Percentiles rank a stretch among this genome's conserved stretches.
Evolutionary conservation across 768 basidiomycete genomes (phyloP).

Genomic region (Amanita exitialis): DNA sequence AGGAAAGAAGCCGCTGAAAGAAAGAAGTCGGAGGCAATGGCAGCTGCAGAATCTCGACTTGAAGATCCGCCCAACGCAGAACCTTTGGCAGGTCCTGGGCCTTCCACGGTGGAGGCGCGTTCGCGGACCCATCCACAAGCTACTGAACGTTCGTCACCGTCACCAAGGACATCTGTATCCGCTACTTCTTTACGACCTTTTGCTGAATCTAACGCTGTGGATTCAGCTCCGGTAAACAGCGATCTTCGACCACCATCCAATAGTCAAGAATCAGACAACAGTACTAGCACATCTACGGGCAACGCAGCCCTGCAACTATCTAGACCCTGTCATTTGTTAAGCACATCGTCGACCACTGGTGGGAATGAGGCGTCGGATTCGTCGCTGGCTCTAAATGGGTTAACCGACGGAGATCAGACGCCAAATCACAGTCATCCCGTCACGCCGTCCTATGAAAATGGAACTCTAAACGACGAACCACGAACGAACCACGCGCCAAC

Average conservation of each 20-base stretch:
- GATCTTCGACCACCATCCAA: not conserved
- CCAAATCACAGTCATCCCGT: not conserved
- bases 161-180: slow-evolving; percentile 17
- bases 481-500: not conserved
- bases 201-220: slow-evolving; percentile 19
- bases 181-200: slow-evolving; percentile 14
- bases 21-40: slow-evolving; percentile 37
- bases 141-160: slow-evolving; percentile 18
- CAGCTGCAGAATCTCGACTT: slow-evolving; percentile 20
- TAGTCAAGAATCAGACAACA: not conserved
- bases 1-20: slow-evolving; percentile 65
- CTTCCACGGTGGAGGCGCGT: slow-evolving; percentile 22
- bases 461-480: not conserved
- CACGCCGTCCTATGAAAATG: not conserved
- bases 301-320: slow-evolving; percentile 21
- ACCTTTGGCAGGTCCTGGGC: slow-evolving; percentile 18
- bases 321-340: slow-evolving; percentile 28
- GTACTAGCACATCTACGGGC: slow-evolving; percentile 1
- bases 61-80: slow-evolving; percentile 15
- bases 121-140: slow-evolving; percentile 13
- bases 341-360: slow-evolving; percentile 35
- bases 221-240: not conserved
- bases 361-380: slow-evolving; percentile 7
- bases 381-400: not conserved
- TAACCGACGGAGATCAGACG: not conserved